Evolutionary conservation across 257 asterid genomes (phyloP).

Genomic region (Penstemon davidsonii): DNA sequence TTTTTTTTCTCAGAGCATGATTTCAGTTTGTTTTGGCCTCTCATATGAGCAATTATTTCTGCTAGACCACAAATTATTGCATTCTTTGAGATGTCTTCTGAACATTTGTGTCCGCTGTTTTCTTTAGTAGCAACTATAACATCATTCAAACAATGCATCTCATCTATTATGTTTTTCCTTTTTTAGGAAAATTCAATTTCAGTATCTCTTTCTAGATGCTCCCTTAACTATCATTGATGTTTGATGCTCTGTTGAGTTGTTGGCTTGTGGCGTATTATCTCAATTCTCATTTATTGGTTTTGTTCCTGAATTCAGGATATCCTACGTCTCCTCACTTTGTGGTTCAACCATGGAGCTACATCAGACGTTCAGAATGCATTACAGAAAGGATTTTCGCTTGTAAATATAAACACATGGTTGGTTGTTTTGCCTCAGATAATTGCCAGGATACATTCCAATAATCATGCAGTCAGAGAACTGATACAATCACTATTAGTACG

Average conservation of each 20-base stretch:
- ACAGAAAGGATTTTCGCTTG: constrained; percentile 90
- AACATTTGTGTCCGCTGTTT: constrained; percentile 7
- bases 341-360: constrained; percentile 99
- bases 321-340: constrained; percentile 94
- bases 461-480: constrained; percentile 89
- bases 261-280: constrained; percentile 6
- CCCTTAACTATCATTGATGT: constrained; percentile 1
- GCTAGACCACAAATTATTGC: neutral
- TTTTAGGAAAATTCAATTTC: neutral
- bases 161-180: neutral
- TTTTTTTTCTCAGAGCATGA: neutral
- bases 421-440: constrained; percentile 99
- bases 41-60: constrained; percentile 7
- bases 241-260: constrained; percentile 1
- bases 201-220: constrained; percentile 10
- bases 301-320: constrained; percentile 70
- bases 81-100: constrained; percentile 23
- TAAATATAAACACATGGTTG: constrained; percentile 97
- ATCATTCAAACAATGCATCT: constrained; percentile 5
- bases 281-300: constrained; percentile 19
- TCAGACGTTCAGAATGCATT: constrained; percentile 94
- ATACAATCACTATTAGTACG: constrained; percentile 92
- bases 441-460: constrained; percentile 98
- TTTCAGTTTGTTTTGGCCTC: constrained; percentile 15
- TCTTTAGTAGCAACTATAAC: constrained; percentile 16